Percentiles rank a stretch among this genome's conserved stretches.
These are phyloP conservation scores for Capsicum pubescens DNA, from an alignment of 257 asterid species.

Conservation along the genomic window DNA sequence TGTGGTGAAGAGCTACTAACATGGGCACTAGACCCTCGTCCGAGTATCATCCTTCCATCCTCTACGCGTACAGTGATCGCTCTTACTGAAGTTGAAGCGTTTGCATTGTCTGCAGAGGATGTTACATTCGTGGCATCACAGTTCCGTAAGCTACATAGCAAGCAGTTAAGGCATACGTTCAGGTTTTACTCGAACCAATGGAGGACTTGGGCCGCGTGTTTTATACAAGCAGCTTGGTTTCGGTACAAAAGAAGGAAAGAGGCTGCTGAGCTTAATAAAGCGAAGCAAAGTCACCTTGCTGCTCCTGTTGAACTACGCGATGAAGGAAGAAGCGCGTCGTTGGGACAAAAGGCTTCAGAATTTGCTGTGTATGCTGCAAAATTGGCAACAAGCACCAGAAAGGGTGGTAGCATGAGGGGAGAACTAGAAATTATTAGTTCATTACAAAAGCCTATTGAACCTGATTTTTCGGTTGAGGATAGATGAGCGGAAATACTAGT, in stretches of 20 bases:
- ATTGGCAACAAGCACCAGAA: constrained; percentile 45
- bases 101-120: constrained; percentile 60
- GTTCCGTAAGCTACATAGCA: constrained; percentile 66
- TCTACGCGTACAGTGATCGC: constrained; percentile 70
- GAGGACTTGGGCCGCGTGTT: constrained; percentile 85
- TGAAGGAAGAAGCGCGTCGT: constrained; percentile 43
- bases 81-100: constrained; percentile 69
- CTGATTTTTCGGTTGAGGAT: constrained; percentile 56
- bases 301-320: background rate
- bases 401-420: constrained; percentile 42
- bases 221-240: constrained; percentile 74
- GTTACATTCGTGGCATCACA: constrained; percentile 67
- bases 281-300: constrained; percentile 32
- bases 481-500: constrained; percentile 24
- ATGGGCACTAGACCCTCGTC: constrained; percentile 70
- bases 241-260: constrained; percentile 52
- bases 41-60: constrained; percentile 62
- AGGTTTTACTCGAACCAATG: constrained; percentile 73
- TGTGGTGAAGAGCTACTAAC: constrained; percentile 77
- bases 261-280: constrained; percentile 45
- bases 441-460: constrained; percentile 65
- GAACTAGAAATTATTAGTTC: constrained; percentile 41
- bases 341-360: constrained; percentile 48
- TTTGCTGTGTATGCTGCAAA: constrained; percentile 46
- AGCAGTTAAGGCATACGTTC: constrained; percentile 69